These are phyloP conservation scores for Hysterangium stoloniferum DNA, from an alignment of 768 basidiomycete genomes.

Conservation along the genomic window DNA sequence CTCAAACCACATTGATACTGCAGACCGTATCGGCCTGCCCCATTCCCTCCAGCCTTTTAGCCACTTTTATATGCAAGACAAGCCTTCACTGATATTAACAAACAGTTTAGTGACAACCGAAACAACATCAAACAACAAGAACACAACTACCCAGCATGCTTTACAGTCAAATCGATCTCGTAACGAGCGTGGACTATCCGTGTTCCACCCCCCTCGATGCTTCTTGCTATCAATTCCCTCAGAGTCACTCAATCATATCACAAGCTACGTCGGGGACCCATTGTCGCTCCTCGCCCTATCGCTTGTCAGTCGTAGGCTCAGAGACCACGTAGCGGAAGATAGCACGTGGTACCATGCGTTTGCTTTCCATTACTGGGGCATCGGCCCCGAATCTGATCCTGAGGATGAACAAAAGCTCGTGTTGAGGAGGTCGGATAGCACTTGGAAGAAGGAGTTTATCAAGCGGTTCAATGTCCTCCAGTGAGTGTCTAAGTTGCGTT, in stretches of 20 bases:
- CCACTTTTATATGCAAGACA: constrained; percentile 12
- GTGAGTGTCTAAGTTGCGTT: constrained; percentile 28
- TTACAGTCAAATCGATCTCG: not conserved
- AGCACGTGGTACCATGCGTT: constrained; percentile 77
- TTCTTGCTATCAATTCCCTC: constrained; percentile 48
- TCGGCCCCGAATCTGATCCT: constrained; percentile 56
- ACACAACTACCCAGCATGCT: constrained; percentile 4
- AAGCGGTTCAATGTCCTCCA: constrained; percentile 43
- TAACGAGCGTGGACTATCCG: not conserved
- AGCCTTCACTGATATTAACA: constrained; percentile 7
- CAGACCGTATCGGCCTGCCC: not conserved
- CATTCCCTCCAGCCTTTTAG: not conserved
- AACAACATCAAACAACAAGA: constrained; percentile 3
- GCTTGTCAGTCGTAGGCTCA: constrained; percentile 41
- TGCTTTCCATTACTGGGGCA: constrained; percentile 55
- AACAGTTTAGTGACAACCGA: constrained; percentile 7
- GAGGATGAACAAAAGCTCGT: constrained; percentile 37
- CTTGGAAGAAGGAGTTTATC: constrained; percentile 71
- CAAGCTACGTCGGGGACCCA: constrained; percentile 57
- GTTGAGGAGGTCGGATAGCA: constrained; percentile 45
- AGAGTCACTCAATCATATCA: constrained; percentile 72
- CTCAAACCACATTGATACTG: too few species aligned
- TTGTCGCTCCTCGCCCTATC: constrained; percentile 51
- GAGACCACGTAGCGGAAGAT: constrained; percentile 65
- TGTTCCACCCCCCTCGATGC: not conserved